phyloP scores from a whole-genome alignment of 2,329 filamentous ascomycete genomes.

The Simplicillium aogashimaense region DNA sequence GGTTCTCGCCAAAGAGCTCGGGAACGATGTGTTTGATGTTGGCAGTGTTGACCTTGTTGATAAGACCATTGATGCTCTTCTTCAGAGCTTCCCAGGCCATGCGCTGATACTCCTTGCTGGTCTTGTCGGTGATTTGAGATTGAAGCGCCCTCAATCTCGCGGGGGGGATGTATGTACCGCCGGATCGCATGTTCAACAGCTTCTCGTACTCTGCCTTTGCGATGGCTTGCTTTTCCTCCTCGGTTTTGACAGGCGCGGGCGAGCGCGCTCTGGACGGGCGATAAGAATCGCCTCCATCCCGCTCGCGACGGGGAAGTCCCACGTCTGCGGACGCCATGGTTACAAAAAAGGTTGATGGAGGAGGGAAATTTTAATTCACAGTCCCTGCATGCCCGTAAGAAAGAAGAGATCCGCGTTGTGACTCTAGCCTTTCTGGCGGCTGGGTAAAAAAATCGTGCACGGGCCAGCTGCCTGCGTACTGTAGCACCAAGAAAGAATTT shows the following conservation, averaged over 20 bases:
- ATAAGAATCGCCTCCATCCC: constrained; percentile 34
- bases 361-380: not conserved
- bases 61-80: constrained; percentile 96
- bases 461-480: not conserved
- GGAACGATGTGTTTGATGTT: constrained; percentile 98
- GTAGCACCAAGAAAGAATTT: not conserved
- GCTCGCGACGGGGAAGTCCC: constrained; percentile 22
- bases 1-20: constrained; percentile 89
- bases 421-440: not conserved
- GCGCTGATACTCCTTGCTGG: constrained; percentile 92
- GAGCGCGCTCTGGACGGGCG: constrained; percentile 26
- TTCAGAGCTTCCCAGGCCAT: constrained; percentile 99
- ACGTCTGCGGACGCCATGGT: constrained; percentile 37
- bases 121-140: constrained; percentile 94
- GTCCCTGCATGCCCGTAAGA: not conserved
- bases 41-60: constrained; percentile 97
- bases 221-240: constrained; percentile 77
- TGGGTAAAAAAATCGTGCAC: not conserved
- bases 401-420: not conserved
- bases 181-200: constrained; percentile 83
- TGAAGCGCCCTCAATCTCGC: constrained; percentile 84
- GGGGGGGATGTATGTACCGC: constrained; percentile 93
- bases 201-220: constrained; percentile 92
- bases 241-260: constrained; percentile 40
- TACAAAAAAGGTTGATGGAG: not conserved